A percentile compares a stretch with the other conserved stretches of the same genome.
phyloP scores from a whole-genome alignment of 495 filamentous ascomycete species.

The Tuber magnatum region DNA sequence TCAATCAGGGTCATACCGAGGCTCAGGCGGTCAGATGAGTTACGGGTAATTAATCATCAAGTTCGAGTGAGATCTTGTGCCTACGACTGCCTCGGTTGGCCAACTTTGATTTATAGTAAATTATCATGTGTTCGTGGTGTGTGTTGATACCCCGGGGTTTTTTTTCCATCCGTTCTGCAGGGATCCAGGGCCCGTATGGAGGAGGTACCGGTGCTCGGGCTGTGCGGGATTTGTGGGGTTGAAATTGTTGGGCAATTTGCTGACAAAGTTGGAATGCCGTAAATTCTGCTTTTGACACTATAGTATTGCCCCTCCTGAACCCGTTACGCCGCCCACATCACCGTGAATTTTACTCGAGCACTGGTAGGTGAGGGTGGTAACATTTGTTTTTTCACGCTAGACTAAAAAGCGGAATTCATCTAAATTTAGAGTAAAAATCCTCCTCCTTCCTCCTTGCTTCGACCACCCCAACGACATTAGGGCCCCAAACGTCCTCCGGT shows the following conservation, averaged over 20 bases:
- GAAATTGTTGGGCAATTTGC: neutral
- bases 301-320: neutral
- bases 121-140: neutral
- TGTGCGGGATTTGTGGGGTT: neutral
- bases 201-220: neutral
- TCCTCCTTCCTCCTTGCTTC: slow-evolving; percentile 58
- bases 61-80: neutral
- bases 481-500: slow-evolving; percentile 65
- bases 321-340: neutral
- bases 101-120: neutral
- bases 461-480: slow-evolving; percentile 56
- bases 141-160: neutral
- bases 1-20: neutral
- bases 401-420: slow-evolving; percentile 31
- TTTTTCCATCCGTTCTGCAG: no score
- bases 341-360: neutral
- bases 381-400: neutral
- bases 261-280: neutral
- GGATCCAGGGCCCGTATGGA: neutral
- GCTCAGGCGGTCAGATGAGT: neutral
- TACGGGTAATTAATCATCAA: neutral
- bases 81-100: neutral
- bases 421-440: slow-evolving; percentile 50
- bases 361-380: neutral
- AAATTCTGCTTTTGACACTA: neutral